These are phyloP conservation scores for Amphichorda felina DNA, from an alignment of 2,329 filamentous ascomycete species.

Conservation along the genomic window DNA sequence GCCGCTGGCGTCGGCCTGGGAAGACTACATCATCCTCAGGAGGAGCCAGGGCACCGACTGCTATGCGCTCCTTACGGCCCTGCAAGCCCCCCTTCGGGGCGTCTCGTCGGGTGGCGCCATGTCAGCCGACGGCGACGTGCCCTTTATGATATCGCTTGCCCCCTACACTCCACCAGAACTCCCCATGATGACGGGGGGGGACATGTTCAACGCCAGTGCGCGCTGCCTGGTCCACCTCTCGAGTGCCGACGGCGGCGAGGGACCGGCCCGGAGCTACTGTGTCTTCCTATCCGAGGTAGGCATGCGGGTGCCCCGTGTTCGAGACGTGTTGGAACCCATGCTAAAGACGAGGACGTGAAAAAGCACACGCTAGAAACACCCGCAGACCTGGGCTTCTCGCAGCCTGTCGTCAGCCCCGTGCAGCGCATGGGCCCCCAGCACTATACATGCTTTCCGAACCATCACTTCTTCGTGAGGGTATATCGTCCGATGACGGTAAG, in stretches of 20 bases:
- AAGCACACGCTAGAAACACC: background rate
- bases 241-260: slow-evolving; percentile 11
- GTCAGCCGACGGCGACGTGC: slow-evolving; percentile 8
- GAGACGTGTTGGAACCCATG: no score
- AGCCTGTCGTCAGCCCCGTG: background rate
- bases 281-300: slow-evolving; percentile 41
- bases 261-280: slow-evolving; percentile 28
- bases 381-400: no score
- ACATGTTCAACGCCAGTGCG: slow-evolving; percentile 24
- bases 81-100: slow-evolving; percentile 28
- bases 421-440: slow-evolving; percentile 25
- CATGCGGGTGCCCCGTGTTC: slow-evolving; percentile 14
- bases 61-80: slow-evolving; percentile 27
- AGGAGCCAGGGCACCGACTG: slow-evolving; percentile 18
- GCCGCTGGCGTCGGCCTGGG: slow-evolving; percentile 38
- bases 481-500: slow-evolving; percentile 41
- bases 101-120: slow-evolving; percentile 18
- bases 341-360: no score
- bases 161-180: slow-evolving; percentile 25
- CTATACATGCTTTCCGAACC: slow-evolving; percentile 39
- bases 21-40: slow-evolving; percentile 28
- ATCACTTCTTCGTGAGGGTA: slow-evolving; percentile 45
- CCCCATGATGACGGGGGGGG: slow-evolving; percentile 11
- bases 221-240: slow-evolving; percentile 32
- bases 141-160: slow-evolving; percentile 25